Percentiles rank a stretch among this genome's conserved stretches.
Evolutionary conservation across 2,329 filamentous ascomycete species (phyloP).

Genomic region (Alternaria arborescens): DNA sequence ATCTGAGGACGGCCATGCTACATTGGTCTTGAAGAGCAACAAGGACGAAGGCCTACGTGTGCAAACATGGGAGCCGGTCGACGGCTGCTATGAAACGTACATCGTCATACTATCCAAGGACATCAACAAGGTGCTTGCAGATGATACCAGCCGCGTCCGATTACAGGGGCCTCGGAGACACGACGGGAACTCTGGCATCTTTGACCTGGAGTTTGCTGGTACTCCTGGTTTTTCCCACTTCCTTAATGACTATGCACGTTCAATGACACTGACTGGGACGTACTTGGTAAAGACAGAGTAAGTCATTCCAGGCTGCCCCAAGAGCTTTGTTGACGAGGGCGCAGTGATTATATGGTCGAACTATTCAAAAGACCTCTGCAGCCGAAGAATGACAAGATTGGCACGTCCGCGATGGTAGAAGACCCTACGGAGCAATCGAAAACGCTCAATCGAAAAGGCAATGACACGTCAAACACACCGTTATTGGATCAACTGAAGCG

Average conservation of each 20-base stretch:
- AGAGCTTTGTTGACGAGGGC: constrained; percentile 5
- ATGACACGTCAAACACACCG: not conserved
- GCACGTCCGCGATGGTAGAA: constrained; percentile 6
- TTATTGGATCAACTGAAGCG: not conserved
- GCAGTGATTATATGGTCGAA: constrained; percentile 20
- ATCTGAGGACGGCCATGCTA: constrained; percentile 3
- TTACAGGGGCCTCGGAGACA: constrained; percentile 22
- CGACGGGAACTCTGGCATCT: constrained; percentile 16
- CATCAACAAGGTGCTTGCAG: constrained; percentile 23
- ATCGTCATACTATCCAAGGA: constrained; percentile 16
- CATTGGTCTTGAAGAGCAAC: constrained; percentile 6
- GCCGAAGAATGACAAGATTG: constrained; percentile 21
- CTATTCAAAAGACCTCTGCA: constrained; percentile 24
- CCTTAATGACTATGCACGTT: constrained; percentile 6
- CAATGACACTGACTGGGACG: not conserved
- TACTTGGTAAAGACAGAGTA: constrained; percentile 2
- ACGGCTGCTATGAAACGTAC: constrained; percentile 2
- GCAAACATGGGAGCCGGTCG: constrained; percentile 1
- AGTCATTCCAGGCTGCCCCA: not conserved
- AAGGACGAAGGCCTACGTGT: constrained; percentile 6
- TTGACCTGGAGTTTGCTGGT: constrained; percentile 36
- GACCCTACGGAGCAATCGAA: not conserved
- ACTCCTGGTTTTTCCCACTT: constrained; percentile 19
- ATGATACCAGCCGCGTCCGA: constrained; percentile 30
- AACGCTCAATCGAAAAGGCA: not conserved